Conservation (phyloP, 768 basidiomycete genomes). For the Hortiboletus campestris region DNA sequence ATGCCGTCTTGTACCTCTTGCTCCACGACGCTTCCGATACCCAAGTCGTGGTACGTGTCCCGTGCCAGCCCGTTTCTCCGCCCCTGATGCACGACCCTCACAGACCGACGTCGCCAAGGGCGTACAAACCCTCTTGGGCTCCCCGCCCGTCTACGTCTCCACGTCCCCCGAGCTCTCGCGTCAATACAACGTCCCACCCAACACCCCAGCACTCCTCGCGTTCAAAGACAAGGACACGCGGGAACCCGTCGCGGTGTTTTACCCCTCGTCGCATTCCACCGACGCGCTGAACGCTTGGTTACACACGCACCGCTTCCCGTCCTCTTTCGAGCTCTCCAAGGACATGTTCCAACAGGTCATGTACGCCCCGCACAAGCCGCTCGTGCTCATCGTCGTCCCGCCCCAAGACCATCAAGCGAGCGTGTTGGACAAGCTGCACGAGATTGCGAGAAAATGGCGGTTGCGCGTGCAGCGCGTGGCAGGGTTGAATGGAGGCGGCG, state of each 20-base stretch:
- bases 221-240: conserved; percentile 57
- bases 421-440: conserved; percentile 47
- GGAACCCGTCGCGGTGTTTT: conserved; percentile 45
- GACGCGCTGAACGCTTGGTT: conserved; percentile 52
- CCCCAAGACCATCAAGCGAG: conserved; percentile 35
- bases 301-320: conserved; percentile 67
- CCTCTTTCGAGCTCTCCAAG: conserved; percentile 68
- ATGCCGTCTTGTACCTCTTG: conserved; percentile 43
- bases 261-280: conserved; percentile 1
- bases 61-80: background rate
- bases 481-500: conserved; percentile 19
- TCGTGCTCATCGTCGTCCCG: conserved; percentile 74
- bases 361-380: conserved; percentile 70
- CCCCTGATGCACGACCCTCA: background rate
- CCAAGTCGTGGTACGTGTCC: conserved; percentile 32
- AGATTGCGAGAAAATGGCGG: conserved; percentile 63
- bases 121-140: conserved; percentile 47
- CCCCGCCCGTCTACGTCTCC: conserved; percentile 47
- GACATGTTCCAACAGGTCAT: conserved; percentile 84
- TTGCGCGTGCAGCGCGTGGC: conserved; percentile 6
- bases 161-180: conserved; percentile 32
- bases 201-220: conserved; percentile 58
- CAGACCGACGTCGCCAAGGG: conserved; percentile 59
- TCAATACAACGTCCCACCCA: conserved; percentile 35
- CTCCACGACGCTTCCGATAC: conserved; percentile 41